Base-by-base conservation (phyloP, 1,139 yeast species). In the Candida smagusa region DNA sequence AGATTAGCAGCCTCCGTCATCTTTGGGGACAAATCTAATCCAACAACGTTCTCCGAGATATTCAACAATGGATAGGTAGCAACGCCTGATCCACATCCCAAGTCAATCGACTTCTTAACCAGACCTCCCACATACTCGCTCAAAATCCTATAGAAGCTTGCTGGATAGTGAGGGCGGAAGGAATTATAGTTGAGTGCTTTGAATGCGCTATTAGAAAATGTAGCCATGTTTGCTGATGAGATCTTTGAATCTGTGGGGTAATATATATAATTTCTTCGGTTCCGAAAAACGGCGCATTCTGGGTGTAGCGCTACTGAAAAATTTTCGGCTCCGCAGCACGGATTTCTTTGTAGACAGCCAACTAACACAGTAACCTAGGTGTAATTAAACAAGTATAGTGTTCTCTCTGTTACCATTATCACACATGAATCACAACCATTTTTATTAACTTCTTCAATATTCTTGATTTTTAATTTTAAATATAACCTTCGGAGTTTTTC, bases 181-280 rank as follows among this genome's bases (percentile, higher is more conserved):
- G 70, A 61, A 36, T 74, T 66, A 59, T 88, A 88, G 39, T 68
- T 65, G 35, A 72, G 60, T 0, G 90, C 71, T 42, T 79, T 72
- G 62, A 80, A 87, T 12, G 70, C 66, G 1, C 66, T 52, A 37
- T 75, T 78, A 6, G 90, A 67, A 54, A 82, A 87, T 1, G 85
- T 74, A 2, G 90, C 61, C 94, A 85, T 85, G 25, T 26, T 19
- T 22, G 28, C 19, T 24, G 34, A n/a, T 32, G 33, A 12, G 13
- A 30, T 19, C 25, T 22, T 21, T 30, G 12, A 6, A n/a, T 30
- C 16, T 19, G 23, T 30, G 24, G 25, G 25, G 32, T 11, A 30
- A 6, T 13, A 12, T 12, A 8, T 22, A 23, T 23, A 23, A 9
- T 23, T n/a, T 23, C 4, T 23, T 23, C 26, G 26, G 26, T 4